Conservation (phyloP, 805 yeast genomes). For the Myxozyma melibiosi region DNA sequence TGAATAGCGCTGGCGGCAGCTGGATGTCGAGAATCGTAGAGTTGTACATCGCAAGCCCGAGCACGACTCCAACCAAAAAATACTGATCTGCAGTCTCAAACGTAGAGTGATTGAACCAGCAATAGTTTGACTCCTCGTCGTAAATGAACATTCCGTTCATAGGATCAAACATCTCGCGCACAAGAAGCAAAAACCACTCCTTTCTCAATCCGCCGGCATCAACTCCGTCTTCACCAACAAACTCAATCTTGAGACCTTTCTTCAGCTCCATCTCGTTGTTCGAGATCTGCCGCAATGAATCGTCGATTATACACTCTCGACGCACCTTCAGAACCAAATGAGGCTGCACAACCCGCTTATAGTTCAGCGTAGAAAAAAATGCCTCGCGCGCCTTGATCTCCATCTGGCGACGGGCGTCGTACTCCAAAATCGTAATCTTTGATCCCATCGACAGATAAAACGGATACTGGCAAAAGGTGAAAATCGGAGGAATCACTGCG, state of each 20-base stretch:
- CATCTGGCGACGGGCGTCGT: slow-evolving; percentile 80
- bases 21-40: slow-evolving; percentile 80
- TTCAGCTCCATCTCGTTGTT: slow-evolving; percentile 58
- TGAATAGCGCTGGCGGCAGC: slow-evolving; percentile 76
- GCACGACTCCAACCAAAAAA: slow-evolving; percentile 79
- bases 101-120: slow-evolving; percentile 63
- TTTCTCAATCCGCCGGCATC: slow-evolving; percentile 95
- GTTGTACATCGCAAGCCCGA: slow-evolving; percentile 90
- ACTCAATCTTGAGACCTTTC: slow-evolving; percentile 76
- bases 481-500: slow-evolving; percentile 34
- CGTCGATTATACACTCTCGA: slow-evolving; percentile 66
- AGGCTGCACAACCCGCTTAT: slow-evolving; percentile 62
- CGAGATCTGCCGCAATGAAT: slow-evolving; percentile 61
- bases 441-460: slow-evolving; percentile 79
- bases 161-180: slow-evolving; percentile 69
- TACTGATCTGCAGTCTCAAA: slow-evolving; percentile 36
- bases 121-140: slow-evolving; percentile 66
- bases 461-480: slow-evolving; percentile 80
- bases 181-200: slow-evolving; percentile 86
- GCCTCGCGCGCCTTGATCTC: slow-evolving; percentile 88
- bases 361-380: slow-evolving; percentile 71
- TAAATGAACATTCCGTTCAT: slow-evolving; percentile 65
- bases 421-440: slow-evolving; percentile 76
- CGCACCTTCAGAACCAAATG: slow-evolving; percentile 70
- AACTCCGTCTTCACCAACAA: slow-evolving; percentile 85